These are phyloP conservation scores for Pythium monospermum DNA, from an alignment of 352 stramenopile species.

Conservation along the genomic window DNA sequence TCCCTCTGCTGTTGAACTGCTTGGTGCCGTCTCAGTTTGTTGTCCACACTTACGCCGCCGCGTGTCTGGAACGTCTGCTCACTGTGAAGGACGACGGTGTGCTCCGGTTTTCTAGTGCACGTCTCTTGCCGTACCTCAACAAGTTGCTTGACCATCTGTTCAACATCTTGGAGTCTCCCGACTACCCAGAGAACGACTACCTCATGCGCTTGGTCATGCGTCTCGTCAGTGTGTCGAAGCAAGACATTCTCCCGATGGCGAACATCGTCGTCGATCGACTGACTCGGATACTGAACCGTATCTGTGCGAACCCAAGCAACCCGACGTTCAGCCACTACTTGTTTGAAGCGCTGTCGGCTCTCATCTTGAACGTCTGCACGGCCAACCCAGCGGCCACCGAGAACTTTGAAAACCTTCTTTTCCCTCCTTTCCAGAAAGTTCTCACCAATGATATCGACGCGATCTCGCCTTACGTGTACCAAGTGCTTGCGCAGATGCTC, in stretches of 20 bases:
- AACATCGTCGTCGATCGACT: conserved; percentile 95
- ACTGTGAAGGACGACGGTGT: conserved; percentile 88
- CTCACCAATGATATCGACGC: conserved; percentile 95
- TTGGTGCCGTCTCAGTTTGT: conserved; percentile 88
- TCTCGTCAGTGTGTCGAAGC: conserved; percentile 89
- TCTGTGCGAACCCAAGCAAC: conserved; percentile 98
- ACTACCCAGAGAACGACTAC: conserved; percentile 98
- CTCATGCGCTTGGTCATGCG: conserved; percentile 99
- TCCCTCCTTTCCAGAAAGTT: conserved; percentile 96
- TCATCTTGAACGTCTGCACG: conserved; percentile 93
- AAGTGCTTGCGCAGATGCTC: conserved; percentile 97
- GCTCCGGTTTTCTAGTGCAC: conserved; percentile 75
- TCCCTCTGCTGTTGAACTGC: conserved; percentile 89
- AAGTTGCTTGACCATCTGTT: conserved; percentile 95
- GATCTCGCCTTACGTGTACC: conserved; percentile 97
- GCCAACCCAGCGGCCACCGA: conserved; percentile 67
- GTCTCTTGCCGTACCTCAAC: conserved; percentile 90
- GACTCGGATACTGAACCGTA: conserved; percentile 88
- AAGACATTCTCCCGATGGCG: conserved; percentile 90
- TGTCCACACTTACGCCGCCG: conserved; percentile 97
- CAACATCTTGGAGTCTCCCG: conserved; percentile 90
- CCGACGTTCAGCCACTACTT: conserved; percentile 99
- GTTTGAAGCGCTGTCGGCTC: conserved; percentile 97
- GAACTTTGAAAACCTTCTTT: conserved; percentile 94
- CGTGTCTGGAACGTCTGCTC: conserved; percentile 94